Evolutionary conservation across 2,329 filamentous ascomycete species (phyloP), one percentile per base, ranked within the genome.

Genomic region (Stachybotrys chlorohalonatus): DNA sequence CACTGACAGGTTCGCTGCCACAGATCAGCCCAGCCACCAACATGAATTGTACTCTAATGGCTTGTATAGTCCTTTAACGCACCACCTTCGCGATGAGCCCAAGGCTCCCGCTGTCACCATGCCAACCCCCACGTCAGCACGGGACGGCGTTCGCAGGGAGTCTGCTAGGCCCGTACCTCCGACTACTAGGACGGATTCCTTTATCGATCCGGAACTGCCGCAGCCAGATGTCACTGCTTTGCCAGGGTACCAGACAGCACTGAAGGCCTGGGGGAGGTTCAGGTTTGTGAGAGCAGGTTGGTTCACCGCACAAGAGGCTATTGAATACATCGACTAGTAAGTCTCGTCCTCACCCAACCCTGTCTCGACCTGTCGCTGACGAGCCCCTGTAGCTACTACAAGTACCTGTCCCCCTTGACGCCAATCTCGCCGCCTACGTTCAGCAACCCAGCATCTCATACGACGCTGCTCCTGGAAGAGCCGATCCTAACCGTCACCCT

Each of bases 281-380:
- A 86, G 92, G 48, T 97, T 97, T 67, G 93, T 97, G n/a, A 85
- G 91, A 53, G 91, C 91, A 8, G 94, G 94, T 9, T 97, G 93
- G 93, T 94, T 99, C 68, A 95, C 91, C 0, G 89, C 93, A 0
- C 85, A 89, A 60, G 94, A 99, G 71, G 93, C 90, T 24, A 92
- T 97, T 69, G 85, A 87, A 48, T 97, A 97, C 66, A 89, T 99
- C 59, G 86, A 92, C 67, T 97, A 97, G 86, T 89, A 79, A 64
- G 83, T 73, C 42, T 49, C 7, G 15, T n/a, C 2, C 13, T 36
- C 8, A 36, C 13, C 8, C 16, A 51, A 7, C 11, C n/a, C n/a
- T 9, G 3, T 48, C 5, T n/a, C 8, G 48, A 13, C 31, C 31
- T 30, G 49, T 15, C 16, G 49, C 30, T 16, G n/a, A 36, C 30